These are phyloP conservation scores for Hygrocybe coccinea DNA, from an alignment of 768 basidiomycete genomes.

Conservation along the genomic window DNA sequence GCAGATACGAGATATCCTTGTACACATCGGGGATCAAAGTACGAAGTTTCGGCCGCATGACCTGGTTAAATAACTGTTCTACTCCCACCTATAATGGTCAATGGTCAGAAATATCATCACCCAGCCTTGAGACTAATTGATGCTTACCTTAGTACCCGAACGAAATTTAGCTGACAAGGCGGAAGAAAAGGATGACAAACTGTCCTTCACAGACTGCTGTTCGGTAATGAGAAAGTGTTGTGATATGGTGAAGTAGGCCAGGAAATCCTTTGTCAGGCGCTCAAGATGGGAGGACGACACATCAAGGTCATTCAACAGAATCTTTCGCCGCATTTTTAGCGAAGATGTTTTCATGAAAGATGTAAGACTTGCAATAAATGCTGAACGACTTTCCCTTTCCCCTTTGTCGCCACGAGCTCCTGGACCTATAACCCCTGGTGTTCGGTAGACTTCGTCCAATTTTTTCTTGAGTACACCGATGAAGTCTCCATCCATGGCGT, in stretches of 20 bases:
- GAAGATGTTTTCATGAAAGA: not conserved
- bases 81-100: constrained; percentile 56
- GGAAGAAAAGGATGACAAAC: constrained; percentile 46
- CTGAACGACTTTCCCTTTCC: constrained; percentile 72
- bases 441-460: constrained; percentile 83
- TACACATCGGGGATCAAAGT: constrained; percentile 83
- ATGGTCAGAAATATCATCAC: not conserved
- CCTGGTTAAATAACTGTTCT: constrained; percentile 93
- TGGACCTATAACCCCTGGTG: constrained; percentile 37
- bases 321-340: constrained; percentile 42
- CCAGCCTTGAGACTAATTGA: not conserved
- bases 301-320: constrained; percentile 91
- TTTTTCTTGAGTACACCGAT: constrained; percentile 75
- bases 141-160: constrained; percentile 63
- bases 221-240: constrained; percentile 68
- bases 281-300: constrained; percentile 87
- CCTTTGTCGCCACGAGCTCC: constrained; percentile 62
- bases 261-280: constrained; percentile 65
- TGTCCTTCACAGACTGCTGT: constrained; percentile 43
- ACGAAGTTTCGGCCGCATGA: constrained; percentile 82
- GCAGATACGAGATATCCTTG: constrained; percentile 80
- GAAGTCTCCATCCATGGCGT: constrained; percentile 80
- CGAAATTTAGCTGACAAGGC: constrained; percentile 60
- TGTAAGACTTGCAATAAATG: constrained; percentile 69
- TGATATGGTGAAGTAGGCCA: constrained; percentile 46